Base-by-base conservation (phyloP, 192 early-diverging fungal species). In the Coemansia sp. region DNA sequence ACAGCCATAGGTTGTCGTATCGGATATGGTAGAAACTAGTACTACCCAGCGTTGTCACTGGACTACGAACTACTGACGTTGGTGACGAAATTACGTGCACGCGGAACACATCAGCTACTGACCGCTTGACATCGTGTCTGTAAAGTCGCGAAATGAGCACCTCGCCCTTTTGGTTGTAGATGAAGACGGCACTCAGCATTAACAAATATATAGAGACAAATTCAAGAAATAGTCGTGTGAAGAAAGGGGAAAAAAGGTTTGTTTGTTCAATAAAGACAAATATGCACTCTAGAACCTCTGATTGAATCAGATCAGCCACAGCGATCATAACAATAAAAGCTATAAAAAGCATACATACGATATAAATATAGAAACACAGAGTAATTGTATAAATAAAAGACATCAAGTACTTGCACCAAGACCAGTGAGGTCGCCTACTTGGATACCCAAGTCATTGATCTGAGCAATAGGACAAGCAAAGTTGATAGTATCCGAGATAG, bases 101-200 rank as follows among this genome's bases (percentile, higher is more conserved):
- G 44, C 97, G 91, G 85, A 99, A 99, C 52, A 98, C 88, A 77
- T 99, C 97, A 18, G 95, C 92, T 41, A 95, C 88, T 22, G 95
- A 96, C 34, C 97, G 96, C 95, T 97, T 97, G 40, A 97, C 88
- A 76, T 99, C 97, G 71, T 94, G 92, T 51, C 96, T 90, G 85
- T 96, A 98, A 24, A 97, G 83, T 60, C 97, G 89, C 31, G 95
- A 96, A 66, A 99, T 97, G 38, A 99, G 92, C 18, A 98, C 96
- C 79, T 99, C 96, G 60, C 97, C 96, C 81, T 99, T 99, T 74
- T 93, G 95, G 88, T 97, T 99, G 86, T 97, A 96, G 54, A 99
- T 94, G 78, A 99, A 96, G 71, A 99, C 89, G 20, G 91, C 95
- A 77, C 92, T 94, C 59, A 99, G 90, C 96, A 98, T 99, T 99